Conservation (phyloP, 2,329 filamentous ascomycete species). For the Fusarium phyllophilum region DNA sequence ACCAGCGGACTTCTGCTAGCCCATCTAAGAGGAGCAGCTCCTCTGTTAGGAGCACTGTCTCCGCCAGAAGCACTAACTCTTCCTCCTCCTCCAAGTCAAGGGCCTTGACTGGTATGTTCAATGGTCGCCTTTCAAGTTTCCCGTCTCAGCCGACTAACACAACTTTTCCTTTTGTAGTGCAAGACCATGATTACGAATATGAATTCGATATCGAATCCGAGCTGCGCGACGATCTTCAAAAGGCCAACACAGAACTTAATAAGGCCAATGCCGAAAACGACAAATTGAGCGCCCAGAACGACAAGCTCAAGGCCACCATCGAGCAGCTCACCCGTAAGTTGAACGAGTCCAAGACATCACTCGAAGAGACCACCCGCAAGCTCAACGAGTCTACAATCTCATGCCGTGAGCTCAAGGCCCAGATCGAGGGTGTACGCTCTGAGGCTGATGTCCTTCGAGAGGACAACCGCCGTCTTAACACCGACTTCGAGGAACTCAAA, state of each 20-base stretch:
- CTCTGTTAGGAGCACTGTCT: conserved; percentile 36
- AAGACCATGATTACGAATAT: conserved; percentile 41
- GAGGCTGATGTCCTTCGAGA: conserved; percentile 43
- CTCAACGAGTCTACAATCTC: conserved; percentile 32
- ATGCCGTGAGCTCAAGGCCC: conserved; percentile 42
- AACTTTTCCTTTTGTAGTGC: conserved; percentile 18
- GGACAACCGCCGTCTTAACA: conserved; percentile 42
- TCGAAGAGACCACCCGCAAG: conserved; percentile 32
- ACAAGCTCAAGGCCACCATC: conserved; percentile 43
- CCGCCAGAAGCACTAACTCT: conserved; percentile 26
- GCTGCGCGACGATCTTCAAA: conserved; percentile 44
- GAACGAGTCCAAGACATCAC: conserved; percentile 39
- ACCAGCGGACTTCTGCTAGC: conserved; percentile 44
- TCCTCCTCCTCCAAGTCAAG: conserved; percentile 29
- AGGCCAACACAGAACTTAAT: conserved; percentile 44
- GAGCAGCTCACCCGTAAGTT: conserved; percentile 47
- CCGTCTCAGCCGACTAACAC: conserved; percentile 28
- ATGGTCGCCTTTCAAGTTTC: conserved; percentile 18
- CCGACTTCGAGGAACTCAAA: conserved; percentile 40
- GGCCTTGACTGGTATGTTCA: conserved; percentile 40
- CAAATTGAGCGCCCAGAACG: conserved; percentile 43
- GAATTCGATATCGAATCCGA: conserved; percentile 38
- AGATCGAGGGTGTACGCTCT: conserved; percentile 40
- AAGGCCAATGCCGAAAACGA: conserved; percentile 44
- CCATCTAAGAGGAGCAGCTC: conserved; percentile 42